A percentile compares a stretch with the other conserved stretches of the same genome.
These are phyloP conservation scores for Chiua virens DNA, from an alignment of 768 basidiomycete species.

Conservation along the genomic window DNA sequence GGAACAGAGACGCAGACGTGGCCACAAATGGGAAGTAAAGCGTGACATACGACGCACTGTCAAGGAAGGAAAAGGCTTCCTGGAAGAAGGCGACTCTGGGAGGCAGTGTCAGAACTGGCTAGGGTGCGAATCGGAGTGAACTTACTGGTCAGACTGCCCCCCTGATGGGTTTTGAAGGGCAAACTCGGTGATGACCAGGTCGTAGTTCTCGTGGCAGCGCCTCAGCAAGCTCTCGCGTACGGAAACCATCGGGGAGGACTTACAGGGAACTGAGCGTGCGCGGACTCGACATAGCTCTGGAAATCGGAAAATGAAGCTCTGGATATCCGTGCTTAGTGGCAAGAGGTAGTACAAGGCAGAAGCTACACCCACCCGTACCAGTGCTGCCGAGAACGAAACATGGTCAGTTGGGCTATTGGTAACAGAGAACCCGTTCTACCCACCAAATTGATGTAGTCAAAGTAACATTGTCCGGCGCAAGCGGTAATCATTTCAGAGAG, in stretches of 20 bases:
- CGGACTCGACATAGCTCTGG: slow-evolving; percentile 29
- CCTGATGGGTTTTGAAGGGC: slow-evolving; percentile 33
- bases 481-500: slow-evolving; percentile 34
- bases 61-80: slow-evolving; percentile 36
- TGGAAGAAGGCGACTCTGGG: slow-evolving; percentile 33
- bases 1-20: slow-evolving; percentile 26
- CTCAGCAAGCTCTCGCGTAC: slow-evolving; percentile 1
- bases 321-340: slow-evolving; percentile 1
- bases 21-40: slow-evolving; percentile 41
- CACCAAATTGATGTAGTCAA: slow-evolving; percentile 37
- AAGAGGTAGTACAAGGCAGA: not conserved
- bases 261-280: slow-evolving; percentile 31
- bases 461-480: slow-evolving; percentile 35
- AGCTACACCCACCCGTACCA: slow-evolving; percentile 4
- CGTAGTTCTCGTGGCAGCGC: slow-evolving; percentile 12
- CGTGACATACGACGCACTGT: slow-evolving; percentile 26
- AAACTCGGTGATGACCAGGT: slow-evolving; percentile 33
- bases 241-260: not conserved
- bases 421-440: not conserved
- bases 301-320: slow-evolving; percentile 26
- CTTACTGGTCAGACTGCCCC: slow-evolving; percentile 33
- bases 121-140: not conserved
- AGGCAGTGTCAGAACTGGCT: not conserved
- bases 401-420: not conserved
- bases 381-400: too few species aligned